Conservation (phyloP, 345 rosid genomes). For the Barbarea vulgaris region DNA sequence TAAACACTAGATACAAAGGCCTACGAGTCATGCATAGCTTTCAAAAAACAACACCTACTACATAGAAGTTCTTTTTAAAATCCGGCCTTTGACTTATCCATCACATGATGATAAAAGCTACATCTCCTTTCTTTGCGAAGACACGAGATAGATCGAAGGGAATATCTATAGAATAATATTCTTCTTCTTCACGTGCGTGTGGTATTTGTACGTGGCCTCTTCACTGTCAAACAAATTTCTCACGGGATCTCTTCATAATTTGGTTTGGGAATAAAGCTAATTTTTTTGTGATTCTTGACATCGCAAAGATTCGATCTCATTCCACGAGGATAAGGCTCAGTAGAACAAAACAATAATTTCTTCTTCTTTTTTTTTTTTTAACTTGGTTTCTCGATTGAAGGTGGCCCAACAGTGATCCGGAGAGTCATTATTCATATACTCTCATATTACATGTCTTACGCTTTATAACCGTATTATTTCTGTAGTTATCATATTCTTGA, state of each 20-base stretch:
- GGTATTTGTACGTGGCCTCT: slow-evolving; percentile 19
- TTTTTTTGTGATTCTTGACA: slow-evolving; percentile 23
- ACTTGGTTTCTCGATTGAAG: neutral
- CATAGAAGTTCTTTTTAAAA: neutral
- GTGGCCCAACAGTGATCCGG: neutral
- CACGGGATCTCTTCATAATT: slow-evolving; percentile 15
- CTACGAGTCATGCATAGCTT: neutral
- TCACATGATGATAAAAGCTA: slow-evolving; percentile 6
- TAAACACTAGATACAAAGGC: no score
- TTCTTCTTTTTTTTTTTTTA: neutral
- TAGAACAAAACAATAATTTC: neutral
- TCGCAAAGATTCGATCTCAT: slow-evolving; percentile 27
- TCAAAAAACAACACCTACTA: neutral
- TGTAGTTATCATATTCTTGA: neutral
- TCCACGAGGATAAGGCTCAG: slow-evolving; percentile 24
- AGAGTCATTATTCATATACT: neutral
- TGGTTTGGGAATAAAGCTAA: slow-evolving; percentile 21
- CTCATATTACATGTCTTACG: neutral
- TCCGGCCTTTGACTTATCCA: neutral
- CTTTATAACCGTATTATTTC: neutral
- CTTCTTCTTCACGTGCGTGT: neutral
- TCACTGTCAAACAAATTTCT: slow-evolving; percentile 1
- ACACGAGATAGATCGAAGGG: slow-evolving; percentile 28
- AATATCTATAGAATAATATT: slow-evolving; percentile 12
- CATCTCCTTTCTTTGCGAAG: slow-evolving; percentile 11